Base-by-base conservation (phyloP, 176 grass and related monocot genomes). In the Rhynchospora breviuscula region DNA sequence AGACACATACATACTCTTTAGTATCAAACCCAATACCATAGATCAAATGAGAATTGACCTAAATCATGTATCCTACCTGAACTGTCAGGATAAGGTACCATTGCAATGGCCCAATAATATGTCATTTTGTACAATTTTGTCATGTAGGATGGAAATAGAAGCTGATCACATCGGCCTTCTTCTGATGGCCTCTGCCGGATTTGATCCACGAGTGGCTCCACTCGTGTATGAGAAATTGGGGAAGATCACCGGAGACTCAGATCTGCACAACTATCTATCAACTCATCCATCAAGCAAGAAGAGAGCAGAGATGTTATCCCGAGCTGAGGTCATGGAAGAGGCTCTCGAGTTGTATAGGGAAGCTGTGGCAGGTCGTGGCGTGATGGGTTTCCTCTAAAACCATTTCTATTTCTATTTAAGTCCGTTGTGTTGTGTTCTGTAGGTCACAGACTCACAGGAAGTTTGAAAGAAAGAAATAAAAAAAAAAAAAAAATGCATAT, bases 271-370 rank as follows among this genome's bases (percentile, higher is more conserved):
- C 59, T 94, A 97, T 47, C 88, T 97, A 40, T 94, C 94, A 8
- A 97, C 94, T 53, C 94, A 97, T 79, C 94, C 92, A 79, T 97
- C 94, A 6, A 88, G 85, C 33, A 94, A 92, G 88, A 97, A 94
- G 75, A 89, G 94, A 9, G 65, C 88, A 0, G 54, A 92, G 70
- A 83, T 94, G 23, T 78, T 97, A 12, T 88, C 88, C 0, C 90
- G 40, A 83, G 92, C 85, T 35, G 14, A 67, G 52, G 94, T 94
- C 6, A 97, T 94, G 94, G 84, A 91, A 53, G 92, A 97, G 81
- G 94, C 92, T 10, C 45, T 94, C 66, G 19, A 85, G n/a, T 57
- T 94, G 29, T 97, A 97, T 70, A 92, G 85, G 65, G 90, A 94
- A 68, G 56, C 62, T 47, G 81, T 59, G 15, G 87, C 83, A 0